A percentile compares a stretch with the other conserved stretches of the same genome.
phyloP scores from a whole-genome alignment of 2,329 filamentous ascomycete species.

The Colletotrichum destructivum region DNA sequence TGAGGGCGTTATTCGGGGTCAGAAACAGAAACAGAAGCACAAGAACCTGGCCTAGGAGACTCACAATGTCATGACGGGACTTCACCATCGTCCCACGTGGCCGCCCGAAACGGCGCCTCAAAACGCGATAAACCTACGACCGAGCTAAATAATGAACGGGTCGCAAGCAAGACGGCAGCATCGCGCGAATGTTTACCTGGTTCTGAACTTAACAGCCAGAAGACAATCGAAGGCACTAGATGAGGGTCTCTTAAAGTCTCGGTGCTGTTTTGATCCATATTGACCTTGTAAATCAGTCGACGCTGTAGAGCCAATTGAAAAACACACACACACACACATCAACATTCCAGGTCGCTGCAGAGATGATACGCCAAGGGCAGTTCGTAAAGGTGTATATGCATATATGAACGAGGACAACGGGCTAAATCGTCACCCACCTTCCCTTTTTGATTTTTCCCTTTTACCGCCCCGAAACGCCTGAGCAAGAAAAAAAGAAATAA shows the following conservation, averaged over 20 bases:
- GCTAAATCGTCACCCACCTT: slow-evolving; percentile 17
- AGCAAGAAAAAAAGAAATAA: not conserved
- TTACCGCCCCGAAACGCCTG: slow-evolving; percentile 36
- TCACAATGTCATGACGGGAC: not conserved
- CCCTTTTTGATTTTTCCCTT: slow-evolving; percentile 28
- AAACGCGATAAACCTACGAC: not conserved
- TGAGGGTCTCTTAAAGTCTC: no score
- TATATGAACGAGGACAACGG: slow-evolving; percentile 28
- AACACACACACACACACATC: not conserved
- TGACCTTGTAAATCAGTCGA: not conserved
- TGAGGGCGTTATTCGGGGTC: not conserved
- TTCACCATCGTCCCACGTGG: not conserved
- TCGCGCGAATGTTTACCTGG: not conserved
- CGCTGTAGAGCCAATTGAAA: not conserved
- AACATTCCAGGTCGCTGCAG: not conserved
- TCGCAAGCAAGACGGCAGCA: not conserved
- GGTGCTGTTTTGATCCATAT: not conserved
- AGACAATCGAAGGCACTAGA: not conserved
- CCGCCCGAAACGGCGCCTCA: not conserved
- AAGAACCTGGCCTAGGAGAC: no score
- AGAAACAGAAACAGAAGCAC: not conserved
- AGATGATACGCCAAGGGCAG: not conserved
- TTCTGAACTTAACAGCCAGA: not conserved
- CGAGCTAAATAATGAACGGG: not conserved
- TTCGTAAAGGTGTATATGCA: slow-evolving; percentile 20